Evolutionary conservation across 2,329 filamentous ascomycete genomes (phyloP), one percentile per base, ranked within the genome.

Genomic region (Phaeosphaeriaceae sp.): DNA sequence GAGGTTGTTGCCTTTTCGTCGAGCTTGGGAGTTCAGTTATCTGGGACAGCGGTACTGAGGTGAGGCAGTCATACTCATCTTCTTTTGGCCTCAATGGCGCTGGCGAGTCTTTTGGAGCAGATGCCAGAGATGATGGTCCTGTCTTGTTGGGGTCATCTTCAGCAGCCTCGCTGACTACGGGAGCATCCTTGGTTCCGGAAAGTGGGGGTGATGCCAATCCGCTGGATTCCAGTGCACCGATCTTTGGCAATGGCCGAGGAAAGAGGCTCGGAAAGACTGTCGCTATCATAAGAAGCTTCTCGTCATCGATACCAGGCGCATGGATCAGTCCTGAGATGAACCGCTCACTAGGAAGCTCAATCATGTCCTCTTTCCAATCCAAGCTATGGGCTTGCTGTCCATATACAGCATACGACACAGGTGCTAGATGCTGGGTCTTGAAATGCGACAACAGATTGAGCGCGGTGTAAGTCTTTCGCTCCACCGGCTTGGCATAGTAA

Each of bases 321-420:
- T 81, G 78, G 19, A 83, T 76, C 22, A 88, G 74, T 22, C 80
- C 79, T 21, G 74, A 76, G 44, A 88, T 80, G 53, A 81, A 74
- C 20, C 79, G 76, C 27, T 79, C 75, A 61, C 85, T 82, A 1
- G 87, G 87, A 45, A 89, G 76, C 62, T 85, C 82, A 52, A 89
- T 82, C 85, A 89, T 88, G 57, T 88, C 82, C 56, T 79, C 80
- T 58, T 83, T 84, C 87, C 87, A 89, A 66, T 88, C 83, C 27
- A 79, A 67, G 11, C 71, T 65, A 24, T 60, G 41, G 19, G 63
- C 21, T 10, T 57, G 58, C 27, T 68, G 68, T 50, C 72, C 70
- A 53, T 67, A 69, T 33, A 57, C 65, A 56, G 64, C 65, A 6
- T 65, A 57, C 27, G 63, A 59, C 41, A 65, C 62, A 20, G 55